Evolutionary conservation across 495 filamentous ascomycete genomes (phyloP).

Genomic region (Hypoxylon perforatum): DNA sequence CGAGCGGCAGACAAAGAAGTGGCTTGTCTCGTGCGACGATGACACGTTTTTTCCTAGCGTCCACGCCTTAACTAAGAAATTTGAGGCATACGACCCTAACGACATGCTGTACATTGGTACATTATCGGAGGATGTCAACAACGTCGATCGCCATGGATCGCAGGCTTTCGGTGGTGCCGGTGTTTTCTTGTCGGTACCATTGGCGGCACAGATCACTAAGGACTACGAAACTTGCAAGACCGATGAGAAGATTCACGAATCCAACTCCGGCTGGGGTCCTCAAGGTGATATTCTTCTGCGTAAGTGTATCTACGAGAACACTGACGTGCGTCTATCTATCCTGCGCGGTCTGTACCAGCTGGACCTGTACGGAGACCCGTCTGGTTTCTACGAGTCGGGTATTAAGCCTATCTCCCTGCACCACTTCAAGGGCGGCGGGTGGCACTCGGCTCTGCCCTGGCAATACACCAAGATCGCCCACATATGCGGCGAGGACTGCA

Average conservation of each 20-base stretch:
- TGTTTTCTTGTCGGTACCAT: slow-evolving; percentile 73
- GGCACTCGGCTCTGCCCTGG: slow-evolving; percentile 64
- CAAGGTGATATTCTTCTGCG: slow-evolving; percentile 74
- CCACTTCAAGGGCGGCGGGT: slow-evolving; percentile 69
- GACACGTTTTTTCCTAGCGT: slow-evolving; percentile 81
- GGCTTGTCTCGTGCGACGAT: slow-evolving; percentile 77
- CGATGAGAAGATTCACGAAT: slow-evolving; percentile 60
- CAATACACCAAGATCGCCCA: slow-evolving; percentile 74
- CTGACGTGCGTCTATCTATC: slow-evolving; percentile 67
- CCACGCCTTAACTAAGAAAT: slow-evolving; percentile 64
- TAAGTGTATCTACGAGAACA: slow-evolving; percentile 74
- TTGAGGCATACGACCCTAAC: slow-evolving; percentile 62
- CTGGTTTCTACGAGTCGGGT: slow-evolving; percentile 75
- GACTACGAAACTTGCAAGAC: slow-evolving; percentile 66
- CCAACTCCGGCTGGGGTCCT: slow-evolving; percentile 64
- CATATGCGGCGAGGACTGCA: slow-evolving; percentile 71
- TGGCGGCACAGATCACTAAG: slow-evolving; percentile 68
- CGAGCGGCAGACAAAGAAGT: slow-evolving; percentile 65
- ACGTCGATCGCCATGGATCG: slow-evolving; percentile 73
- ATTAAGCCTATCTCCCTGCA: slow-evolving; percentile 72
- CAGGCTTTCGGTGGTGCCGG: slow-evolving; percentile 80
- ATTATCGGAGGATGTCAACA: slow-evolving; percentile 75
- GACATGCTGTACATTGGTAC: slow-evolving; percentile 74
- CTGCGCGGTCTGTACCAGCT: slow-evolving; percentile 74
- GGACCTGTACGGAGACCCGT: slow-evolving; percentile 72